Percentiles rank a stretch among this genome's conserved stretches.
Conservation (phyloP, 2,329 filamentous ascomycete species). For the Trichoderma brevicompactum region DNA sequence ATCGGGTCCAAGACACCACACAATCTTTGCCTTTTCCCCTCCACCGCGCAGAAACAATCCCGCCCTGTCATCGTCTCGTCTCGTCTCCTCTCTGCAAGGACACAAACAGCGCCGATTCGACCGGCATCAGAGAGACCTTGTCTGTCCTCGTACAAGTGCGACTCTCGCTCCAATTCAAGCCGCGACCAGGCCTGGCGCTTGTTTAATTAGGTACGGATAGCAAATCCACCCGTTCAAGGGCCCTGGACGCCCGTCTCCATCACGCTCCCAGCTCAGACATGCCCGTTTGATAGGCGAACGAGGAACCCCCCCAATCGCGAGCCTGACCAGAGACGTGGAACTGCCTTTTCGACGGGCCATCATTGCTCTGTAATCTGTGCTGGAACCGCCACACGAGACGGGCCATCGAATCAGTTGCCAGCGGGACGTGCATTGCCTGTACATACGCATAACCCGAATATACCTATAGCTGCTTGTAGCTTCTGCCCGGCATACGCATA, state of each 20-base stretch:
- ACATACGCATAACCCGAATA: conserved; percentile 1
- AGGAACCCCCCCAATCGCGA: conserved; percentile 5
- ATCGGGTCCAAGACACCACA: conserved; percentile 18
- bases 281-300: conserved; percentile 24
- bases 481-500: conserved; percentile 9
- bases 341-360: conserved; percentile 4
- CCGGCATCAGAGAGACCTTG: background rate
- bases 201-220: conserved; percentile 28
- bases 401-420: conserved; percentile 6
- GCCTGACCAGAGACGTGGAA: background rate
- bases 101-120: background rate
- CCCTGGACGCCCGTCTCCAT: conserved; percentile 24
- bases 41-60: background rate
- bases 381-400: background rate
- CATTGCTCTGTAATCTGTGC: conserved; percentile 5
- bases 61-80: background rate
- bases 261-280: conserved; percentile 10
- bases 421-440: conserved; percentile 17
- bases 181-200: conserved; percentile 16
- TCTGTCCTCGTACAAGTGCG: background rate
- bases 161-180: background rate
- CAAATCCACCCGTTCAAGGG: conserved; percentile 17
- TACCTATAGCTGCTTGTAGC: background rate
- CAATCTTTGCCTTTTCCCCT: conserved; percentile 2
- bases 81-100: background rate